Percentiles rank a stretch among this genome's conserved stretches.
These are phyloP conservation scores for Takashimella tepidaria DNA, from an alignment of 1,284 basidiomycete genomes.

Conservation along the genomic window DNA sequence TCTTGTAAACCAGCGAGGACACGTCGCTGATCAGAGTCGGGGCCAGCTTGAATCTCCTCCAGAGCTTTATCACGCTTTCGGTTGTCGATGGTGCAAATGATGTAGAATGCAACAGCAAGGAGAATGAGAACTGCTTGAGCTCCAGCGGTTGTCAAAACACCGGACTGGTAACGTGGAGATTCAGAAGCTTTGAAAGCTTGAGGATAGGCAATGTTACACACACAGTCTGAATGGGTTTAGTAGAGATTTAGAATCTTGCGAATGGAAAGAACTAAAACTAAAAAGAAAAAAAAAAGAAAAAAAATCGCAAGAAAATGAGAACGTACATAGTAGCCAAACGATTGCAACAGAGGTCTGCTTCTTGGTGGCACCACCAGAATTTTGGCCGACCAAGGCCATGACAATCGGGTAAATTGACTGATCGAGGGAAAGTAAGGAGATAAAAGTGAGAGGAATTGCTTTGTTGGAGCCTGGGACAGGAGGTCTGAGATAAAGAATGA, in stretches of 20 bases:
- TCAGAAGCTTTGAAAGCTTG: slow-evolving; percentile 1
- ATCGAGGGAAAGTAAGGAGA: slow-evolving; percentile 2
- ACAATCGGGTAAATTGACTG: slow-evolving; percentile 3
- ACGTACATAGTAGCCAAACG: slow-evolving; percentile 6
- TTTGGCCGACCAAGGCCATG: slow-evolving; percentile 7
- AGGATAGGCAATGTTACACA: slow-evolving; percentile 1
- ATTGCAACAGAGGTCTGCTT: slow-evolving; percentile 7
- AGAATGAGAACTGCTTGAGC: slow-evolving; percentile 1
- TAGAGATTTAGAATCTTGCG: no score
- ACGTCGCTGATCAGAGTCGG: neutral
- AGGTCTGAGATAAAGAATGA: slow-evolving; percentile 3
- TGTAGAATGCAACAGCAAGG: slow-evolving; percentile 1
- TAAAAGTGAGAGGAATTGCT: slow-evolving; percentile 1
- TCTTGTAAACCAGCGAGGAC: slow-evolving; percentile 3
- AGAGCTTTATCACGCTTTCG: neutral
- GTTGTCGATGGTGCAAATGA: slow-evolving; percentile 3
- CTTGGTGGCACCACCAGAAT: slow-evolving; percentile 6
- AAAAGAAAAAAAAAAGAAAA: neutral
- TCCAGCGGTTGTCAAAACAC: neutral
- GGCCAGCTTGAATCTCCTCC: neutral
- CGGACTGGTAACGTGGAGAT: slow-evolving; percentile 5
- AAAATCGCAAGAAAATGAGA: neutral
- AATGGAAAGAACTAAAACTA: no score
- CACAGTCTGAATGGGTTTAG: neutral
- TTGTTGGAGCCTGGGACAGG: slow-evolving; percentile 3